Percentiles rank a stretch among this genome's conserved stretches.
Conservation (phyloP, 805 yeast genomes). For the Pichia insulana region DNA sequence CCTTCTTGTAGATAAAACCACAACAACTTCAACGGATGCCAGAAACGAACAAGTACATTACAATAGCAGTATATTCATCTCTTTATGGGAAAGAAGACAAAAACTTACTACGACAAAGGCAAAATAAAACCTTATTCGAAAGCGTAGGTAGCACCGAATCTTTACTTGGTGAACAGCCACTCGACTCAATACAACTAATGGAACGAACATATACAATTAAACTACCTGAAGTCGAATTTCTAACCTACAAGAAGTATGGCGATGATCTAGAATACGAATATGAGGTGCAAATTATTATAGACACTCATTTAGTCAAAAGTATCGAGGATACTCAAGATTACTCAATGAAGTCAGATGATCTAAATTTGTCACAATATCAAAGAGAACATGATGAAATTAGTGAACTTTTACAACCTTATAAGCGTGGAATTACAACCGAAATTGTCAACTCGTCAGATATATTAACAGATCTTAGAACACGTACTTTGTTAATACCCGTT, state of each 20-base stretch:
- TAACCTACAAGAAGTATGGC: background rate
- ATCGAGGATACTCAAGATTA: background rate
- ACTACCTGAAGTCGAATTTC: background rate
- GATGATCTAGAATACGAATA: background rate
- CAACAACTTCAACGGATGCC: no score
- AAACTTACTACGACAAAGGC: background rate
- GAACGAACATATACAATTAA: slow-evolving; percentile 2
- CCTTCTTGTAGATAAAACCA: no score
- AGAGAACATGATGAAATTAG: background rate
- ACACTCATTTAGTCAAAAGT: slow-evolving; percentile 1
- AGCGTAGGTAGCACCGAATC: background rate
- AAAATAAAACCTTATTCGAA: background rate
- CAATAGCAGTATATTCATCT: slow-evolving; percentile 3
- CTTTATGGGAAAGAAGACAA: slow-evolving; percentile 3
- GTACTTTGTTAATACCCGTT: slow-evolving; percentile 17
- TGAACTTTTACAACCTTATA: background rate
- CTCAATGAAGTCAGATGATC: background rate
- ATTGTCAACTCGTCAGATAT: background rate
- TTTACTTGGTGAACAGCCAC: background rate
- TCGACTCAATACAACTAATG: slow-evolving; percentile 4
- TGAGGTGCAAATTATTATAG: slow-evolving; percentile 4
- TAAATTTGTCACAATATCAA: background rate
- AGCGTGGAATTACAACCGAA: background rate
- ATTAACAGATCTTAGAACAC: slow-evolving; percentile 9
- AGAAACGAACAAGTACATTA: background rate